Evolutionary conservation across 768 basidiomycete species (phyloP).

Genomic region (Russula olivacea): DNA sequence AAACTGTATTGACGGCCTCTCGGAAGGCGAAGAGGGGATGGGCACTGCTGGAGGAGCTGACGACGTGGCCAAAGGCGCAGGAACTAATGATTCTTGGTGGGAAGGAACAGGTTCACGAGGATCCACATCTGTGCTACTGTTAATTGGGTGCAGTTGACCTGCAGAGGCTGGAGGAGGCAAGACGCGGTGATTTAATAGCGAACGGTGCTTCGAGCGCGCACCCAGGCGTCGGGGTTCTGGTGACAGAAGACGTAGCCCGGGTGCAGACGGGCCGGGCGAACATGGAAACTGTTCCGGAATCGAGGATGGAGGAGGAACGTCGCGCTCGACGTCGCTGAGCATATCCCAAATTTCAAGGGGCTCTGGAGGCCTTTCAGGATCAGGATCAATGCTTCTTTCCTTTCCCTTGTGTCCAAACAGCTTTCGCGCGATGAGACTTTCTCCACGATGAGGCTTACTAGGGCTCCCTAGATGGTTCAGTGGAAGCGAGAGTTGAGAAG

Average conservation of each 20-base stretch:
- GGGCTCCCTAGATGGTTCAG: slow-evolving; percentile 21
- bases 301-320: slow-evolving; percentile 1
- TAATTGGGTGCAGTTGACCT: background rate
- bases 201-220: slow-evolving; percentile 21
- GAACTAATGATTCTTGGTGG: background rate
- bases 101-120: background rate
- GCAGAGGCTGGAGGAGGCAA: background rate
- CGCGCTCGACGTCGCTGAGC: slow-evolving; percentile 21
- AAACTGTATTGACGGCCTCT: background rate
- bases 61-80: slow-evolving; percentile 1
- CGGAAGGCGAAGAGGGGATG: background rate
- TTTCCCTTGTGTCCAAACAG: slow-evolving; percentile 25
- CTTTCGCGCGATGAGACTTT: slow-evolving; percentile 20
- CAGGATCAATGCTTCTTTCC: slow-evolving; percentile 14
- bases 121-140: background rate
- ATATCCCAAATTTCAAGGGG: slow-evolving; percentile 24
- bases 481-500: slow-evolving; percentile 25
- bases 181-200: slow-evolving; percentile 14
- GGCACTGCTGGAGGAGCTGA: background rate
- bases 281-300: slow-evolving; percentile 2
- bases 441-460: slow-evolving; percentile 15
- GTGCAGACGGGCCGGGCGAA: slow-evolving; percentile 1
- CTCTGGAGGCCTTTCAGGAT: slow-evolving; percentile 12
- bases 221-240: slow-evolving; percentile 1
- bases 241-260: background rate